A percentile compares a stretch with the other conserved stretches of the same genome.
phyloP scores from a whole-genome alignment of 176 grass and related monocot genomes.

The Guadua angustifolia region DNA sequence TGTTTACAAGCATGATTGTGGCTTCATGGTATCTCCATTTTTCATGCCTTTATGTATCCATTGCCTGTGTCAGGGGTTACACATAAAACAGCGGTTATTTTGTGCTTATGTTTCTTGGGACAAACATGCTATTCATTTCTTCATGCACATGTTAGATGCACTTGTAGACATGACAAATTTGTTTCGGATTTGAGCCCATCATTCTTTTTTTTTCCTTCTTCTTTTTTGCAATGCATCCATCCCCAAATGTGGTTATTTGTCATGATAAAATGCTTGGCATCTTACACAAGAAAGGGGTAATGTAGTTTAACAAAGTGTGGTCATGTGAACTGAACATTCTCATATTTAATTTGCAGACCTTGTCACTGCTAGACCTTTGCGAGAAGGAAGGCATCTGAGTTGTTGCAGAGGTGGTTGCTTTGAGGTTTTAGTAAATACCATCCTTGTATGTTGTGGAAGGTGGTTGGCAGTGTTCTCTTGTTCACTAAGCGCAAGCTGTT shows the following conservation, averaged over 20 bases:
- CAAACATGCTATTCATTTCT: not conserved
- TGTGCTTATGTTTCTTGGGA: not conserved
- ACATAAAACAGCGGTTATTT: not conserved
- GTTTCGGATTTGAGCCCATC: not conserved
- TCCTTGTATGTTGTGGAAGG: constrained; percentile 61
- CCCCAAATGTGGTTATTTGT: not conserved
- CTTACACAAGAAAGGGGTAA: not conserved
- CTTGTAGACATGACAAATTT: not conserved
- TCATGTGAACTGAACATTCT: constrained; percentile 22
- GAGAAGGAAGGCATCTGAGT: constrained; percentile 80
- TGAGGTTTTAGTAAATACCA: constrained; percentile 60
- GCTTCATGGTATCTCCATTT: constrained; percentile 4
- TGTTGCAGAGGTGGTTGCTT: constrained; percentile 33
- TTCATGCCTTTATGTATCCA: not conserved
- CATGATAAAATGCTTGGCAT: not conserved
- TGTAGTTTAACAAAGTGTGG: not conserved
- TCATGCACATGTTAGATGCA: not conserved
- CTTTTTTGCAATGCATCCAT: not conserved
- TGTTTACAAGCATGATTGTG: constrained; percentile 17
- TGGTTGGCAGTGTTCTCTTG: constrained; percentile 43
- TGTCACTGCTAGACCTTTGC: constrained; percentile 87
- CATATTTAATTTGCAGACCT: constrained; percentile 67
- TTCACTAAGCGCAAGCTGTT: constrained; percentile 78
- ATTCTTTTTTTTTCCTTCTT: not conserved
- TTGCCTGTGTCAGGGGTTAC: not conserved